Conservation (phyloP, 2,329 filamentous ascomycete genomes). For the Fusarium sp. region DNA sequence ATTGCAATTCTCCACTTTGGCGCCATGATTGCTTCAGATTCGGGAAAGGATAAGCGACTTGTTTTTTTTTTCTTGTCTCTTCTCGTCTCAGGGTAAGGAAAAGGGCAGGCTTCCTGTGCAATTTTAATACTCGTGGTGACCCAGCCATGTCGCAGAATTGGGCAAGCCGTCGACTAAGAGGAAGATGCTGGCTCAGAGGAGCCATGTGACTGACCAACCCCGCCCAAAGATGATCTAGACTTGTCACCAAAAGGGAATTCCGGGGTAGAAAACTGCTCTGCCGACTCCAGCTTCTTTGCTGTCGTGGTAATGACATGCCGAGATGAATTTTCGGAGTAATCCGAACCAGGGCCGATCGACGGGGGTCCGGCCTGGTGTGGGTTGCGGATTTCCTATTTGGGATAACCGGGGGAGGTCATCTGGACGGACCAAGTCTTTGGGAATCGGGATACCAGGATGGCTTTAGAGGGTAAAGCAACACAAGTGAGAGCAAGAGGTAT, state of each 20-base stretch:
- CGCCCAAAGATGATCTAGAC: neutral
- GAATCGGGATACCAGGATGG: slow-evolving; percentile 13
- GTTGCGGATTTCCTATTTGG: slow-evolving; percentile 35
- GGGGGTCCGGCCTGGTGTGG: neutral
- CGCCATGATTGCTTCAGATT: slow-evolving; percentile 51
- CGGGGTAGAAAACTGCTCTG: neutral
- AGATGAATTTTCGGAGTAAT: neutral
- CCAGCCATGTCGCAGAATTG: neutral
- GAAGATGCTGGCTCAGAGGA: neutral
- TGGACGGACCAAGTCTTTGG: neutral
- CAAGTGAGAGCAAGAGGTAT: neutral
- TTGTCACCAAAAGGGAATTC: slow-evolving; percentile 24
- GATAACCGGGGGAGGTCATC: slow-evolving; percentile 33
- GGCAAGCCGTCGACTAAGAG: slow-evolving; percentile 5
- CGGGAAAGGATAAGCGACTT: slow-evolving; percentile 15
- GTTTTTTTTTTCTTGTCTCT: neutral
- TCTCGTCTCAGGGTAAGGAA: neutral
- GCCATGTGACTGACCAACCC: slow-evolving; percentile 15
- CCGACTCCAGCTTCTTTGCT: neutral
- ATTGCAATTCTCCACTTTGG: slow-evolving; percentile 66
- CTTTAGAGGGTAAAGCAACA: neutral
- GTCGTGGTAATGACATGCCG: slow-evolving; percentile 4
- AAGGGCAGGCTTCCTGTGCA: neutral
- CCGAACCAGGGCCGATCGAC: slow-evolving; percentile 2
- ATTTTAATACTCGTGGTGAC: slow-evolving; percentile 6